Percentiles rank a stretch among this genome's conserved stretches.
Conservation (phyloP, 192 early-diverging fungal species). For the Paraglomus brasilianum region DNA sequence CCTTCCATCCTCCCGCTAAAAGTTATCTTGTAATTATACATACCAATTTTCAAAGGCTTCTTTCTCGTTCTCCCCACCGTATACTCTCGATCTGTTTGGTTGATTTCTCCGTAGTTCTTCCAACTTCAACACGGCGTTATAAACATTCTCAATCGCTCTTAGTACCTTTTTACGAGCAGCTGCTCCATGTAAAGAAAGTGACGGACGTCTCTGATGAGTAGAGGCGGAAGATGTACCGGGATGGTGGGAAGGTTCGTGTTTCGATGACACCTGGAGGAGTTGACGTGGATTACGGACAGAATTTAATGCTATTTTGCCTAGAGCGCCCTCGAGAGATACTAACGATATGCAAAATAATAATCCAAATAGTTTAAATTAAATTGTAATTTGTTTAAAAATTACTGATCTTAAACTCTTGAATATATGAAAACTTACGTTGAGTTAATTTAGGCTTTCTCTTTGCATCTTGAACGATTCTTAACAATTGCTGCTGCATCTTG, state of each 20-base stretch:
- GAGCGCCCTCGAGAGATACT: constrained; percentile 89
- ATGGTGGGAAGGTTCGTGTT: constrained; percentile 32
- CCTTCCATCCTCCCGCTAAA: constrained; percentile 10
- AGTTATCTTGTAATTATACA: not conserved
- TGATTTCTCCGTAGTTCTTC: constrained; percentile 82
- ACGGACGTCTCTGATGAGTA: constrained; percentile 31
- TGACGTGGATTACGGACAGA: constrained; percentile 90
- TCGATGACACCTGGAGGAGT: constrained; percentile 66
- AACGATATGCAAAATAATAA: constrained; percentile 7
- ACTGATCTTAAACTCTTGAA: no score
- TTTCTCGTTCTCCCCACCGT: constrained; percentile 51
- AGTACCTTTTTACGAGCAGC: constrained; percentile 58
- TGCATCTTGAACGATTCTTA: constrained; percentile 92
- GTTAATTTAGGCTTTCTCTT: constrained; percentile 83
- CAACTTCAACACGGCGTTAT: constrained; percentile 71
- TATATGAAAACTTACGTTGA: constrained; percentile 50
- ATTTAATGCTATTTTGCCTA: constrained; percentile 90
- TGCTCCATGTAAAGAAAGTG: constrained; percentile 49
- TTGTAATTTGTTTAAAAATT: no score
- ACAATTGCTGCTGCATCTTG: constrained; percentile 92
- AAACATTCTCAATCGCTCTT: constrained; percentile 77
- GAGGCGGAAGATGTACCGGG: constrained; percentile 31
- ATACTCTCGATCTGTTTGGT: constrained; percentile 50
- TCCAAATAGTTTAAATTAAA: not conserved
- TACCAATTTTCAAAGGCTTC: constrained; percentile 47